Evolutionary conservation across 2,329 filamentous ascomycete species (phyloP), one percentile per base, ranked within the genome.

Genomic region (Microsporum audouinii): DNA sequence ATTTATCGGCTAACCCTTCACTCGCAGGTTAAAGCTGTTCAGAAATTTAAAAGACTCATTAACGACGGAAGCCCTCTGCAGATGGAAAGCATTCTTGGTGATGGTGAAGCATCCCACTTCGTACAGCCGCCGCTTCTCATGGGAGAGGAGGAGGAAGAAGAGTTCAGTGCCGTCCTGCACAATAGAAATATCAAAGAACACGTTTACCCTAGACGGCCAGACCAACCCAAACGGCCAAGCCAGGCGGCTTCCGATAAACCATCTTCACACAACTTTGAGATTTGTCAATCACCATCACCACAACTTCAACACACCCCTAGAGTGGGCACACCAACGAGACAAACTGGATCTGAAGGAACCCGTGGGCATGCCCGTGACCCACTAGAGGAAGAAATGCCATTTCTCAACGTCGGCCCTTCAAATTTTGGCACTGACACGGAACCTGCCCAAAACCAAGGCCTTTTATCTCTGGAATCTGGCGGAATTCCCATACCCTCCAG

Each of bases 1-100:
- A 6, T 55, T 27, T 23, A 23, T 23, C 17, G 49, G 5, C 56
- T 65, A 61, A 34, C 10, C 38, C 31, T 17, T 3, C 23, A 10
- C 8, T 51, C 27, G 56, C 65, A 90, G 86, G 88, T 97, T 79
- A 94, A 89, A 82, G 94, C 91, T 2, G 92, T 95, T 45, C 86
- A 87, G 65, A 88, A 88, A 62, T 96, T 97, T 78, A 96, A 95
- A 72, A 78, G 82, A 58, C 79, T 95, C 6, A 76, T 94, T 34
- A 78, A 83, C 64, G 77, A 79, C 61, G 80, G 79, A 63, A 78
- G 81, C 67, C 76, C 81, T 3, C 66, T 70, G 10, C 75, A 78
- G 33, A 78, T 86, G 67, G 80, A 84, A 63, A 82, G 80, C 49
- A 82, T 86, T 36, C 76, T 87, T 17, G 84, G 83, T 2, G 77